Base-by-base conservation (phyloP, 1,284 basidiomycete genomes). In the Pyrrhoderma noxium region DNA sequence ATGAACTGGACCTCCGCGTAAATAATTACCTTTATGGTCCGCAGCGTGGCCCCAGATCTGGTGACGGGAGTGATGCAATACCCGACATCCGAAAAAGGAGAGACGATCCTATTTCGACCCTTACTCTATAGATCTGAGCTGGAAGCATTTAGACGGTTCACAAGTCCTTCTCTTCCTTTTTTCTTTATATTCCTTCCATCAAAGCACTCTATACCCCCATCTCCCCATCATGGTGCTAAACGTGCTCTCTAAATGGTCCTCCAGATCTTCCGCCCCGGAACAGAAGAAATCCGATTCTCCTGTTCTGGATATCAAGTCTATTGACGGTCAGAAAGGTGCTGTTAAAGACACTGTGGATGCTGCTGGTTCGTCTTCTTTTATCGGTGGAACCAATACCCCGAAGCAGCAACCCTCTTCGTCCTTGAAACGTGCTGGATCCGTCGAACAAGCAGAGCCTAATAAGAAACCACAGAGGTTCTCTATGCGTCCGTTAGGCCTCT, bases 401-500 rank as follows among this genome's bases (percentile, higher is more conserved):
- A 22, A 18, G 38, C n/a, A 22, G n/a, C 5, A 16, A 14, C 38
- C 14, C 5, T 14, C 38, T 18, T 18, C 9, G n/a, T 8, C 16
- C 5, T 11, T n/a, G n/a, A n/a, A 31, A 5, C 27, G 11, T 5
- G 27, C 27, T 31, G 27, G 27, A 31, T 31, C 27, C 27, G 27
- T 31, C 7, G 27, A 31, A 5, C 27, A 31, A 11, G 27, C 11
- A 31, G 27, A 31, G 11, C 27, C 7, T 11, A 31, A 31, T 31
- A 31, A 31, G 27, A 31, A 31, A 11, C 27, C 11, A 5, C 27
- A 11, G 11, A 5, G 27, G 35, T 70, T 72, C 51, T 70, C 70
- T 21, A 65, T 70, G 51, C 68, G 68, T 4, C 67, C 70, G 18
- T 61, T 70, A 45, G 54, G 63, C 42, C 67, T 69, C 55, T 61